Conservation (phyloP, 2,329 filamentous ascomycete genomes). For the Plectosphaerella sp. region DNA sequence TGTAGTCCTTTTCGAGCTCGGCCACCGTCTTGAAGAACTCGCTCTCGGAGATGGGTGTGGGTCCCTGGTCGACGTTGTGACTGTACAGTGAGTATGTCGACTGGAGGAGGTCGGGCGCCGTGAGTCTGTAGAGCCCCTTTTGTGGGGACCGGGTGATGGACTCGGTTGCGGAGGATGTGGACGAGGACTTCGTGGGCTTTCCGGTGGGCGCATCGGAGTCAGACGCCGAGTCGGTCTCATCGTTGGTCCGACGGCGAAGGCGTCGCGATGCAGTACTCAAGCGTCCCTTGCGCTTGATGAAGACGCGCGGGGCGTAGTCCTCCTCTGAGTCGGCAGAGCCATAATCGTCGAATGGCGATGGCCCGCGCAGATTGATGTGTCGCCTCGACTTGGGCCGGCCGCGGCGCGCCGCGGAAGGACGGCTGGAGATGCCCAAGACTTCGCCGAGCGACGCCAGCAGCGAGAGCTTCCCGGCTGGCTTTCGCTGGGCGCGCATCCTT, state of each 20-base stretch:
- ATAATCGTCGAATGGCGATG: too few species aligned
- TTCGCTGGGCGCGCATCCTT: neutral
- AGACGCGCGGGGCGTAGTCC: too few species aligned
- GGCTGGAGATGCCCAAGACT: neutral
- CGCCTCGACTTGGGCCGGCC: too few species aligned
- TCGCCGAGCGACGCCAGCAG: neutral
- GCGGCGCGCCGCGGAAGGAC: neutral
- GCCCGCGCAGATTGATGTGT: too few species aligned
- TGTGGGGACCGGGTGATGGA: neutral
- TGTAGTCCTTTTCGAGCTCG: slow-evolving; percentile 3
- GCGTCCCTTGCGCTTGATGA: too few species aligned
- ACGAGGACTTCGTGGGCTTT: neutral
- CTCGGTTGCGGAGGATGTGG: neutral
- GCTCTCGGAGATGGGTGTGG: neutral
- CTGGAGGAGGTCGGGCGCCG: neutral
- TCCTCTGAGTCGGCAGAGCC: too few species aligned
- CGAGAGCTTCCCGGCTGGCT: neutral
- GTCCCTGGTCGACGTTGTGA: neutral
- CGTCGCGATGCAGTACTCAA: too few species aligned
- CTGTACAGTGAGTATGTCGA: neutral
- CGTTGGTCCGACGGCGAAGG: too few species aligned
- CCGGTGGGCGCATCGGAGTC: too few species aligned
- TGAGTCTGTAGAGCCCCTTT: neutral
- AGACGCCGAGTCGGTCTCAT: too few species aligned
- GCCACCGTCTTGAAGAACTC: slow-evolving; percentile 1